Conservation (phyloP, 306 rosid genomes). For the Vigna trinervia region DNA sequence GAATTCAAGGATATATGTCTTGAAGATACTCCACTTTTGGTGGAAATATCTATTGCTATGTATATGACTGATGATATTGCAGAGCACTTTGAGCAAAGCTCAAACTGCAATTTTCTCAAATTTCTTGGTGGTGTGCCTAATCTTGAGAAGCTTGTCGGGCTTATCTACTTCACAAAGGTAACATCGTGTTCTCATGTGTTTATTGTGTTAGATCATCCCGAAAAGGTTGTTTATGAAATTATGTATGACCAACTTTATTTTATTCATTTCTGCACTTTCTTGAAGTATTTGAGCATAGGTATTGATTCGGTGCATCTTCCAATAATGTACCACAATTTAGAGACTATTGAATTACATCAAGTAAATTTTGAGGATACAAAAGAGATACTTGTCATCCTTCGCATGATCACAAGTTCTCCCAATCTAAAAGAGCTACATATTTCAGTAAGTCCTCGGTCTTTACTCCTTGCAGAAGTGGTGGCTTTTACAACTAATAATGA, state of each 20-base stretch:
- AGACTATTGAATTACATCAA: constrained; percentile 76
- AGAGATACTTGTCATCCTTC: constrained; percentile 87
- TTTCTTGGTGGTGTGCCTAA: constrained; percentile 86
- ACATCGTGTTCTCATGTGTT: constrained; percentile 28
- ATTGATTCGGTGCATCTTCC: constrained; percentile 54
- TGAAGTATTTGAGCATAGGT: constrained; percentile 92
- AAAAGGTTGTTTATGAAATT: constrained; percentile 10
- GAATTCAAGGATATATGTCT: constrained; percentile 84
- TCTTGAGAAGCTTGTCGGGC: constrained; percentile 84
- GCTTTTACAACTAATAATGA: background rate
- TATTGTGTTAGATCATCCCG: constrained; percentile 28
- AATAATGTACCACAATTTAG: constrained; percentile 62
- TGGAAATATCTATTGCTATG: constrained; percentile 66
- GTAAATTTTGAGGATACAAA: constrained; percentile 94
- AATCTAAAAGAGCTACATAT: constrained; percentile 82
- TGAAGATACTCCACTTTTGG: constrained; percentile 73
- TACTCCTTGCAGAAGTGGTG: background rate
- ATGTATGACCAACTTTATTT: constrained; percentile 15
- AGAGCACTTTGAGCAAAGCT: constrained; percentile 67
- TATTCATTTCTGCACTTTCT: constrained; percentile 31
- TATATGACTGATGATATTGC: constrained; percentile 75
- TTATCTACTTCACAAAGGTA: constrained; percentile 92
- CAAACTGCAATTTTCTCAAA: constrained; percentile 74
- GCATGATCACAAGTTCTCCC: constrained; percentile 81
- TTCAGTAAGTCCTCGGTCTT: constrained; percentile 64